Evolutionary conservation across 2,329 filamentous ascomycete genomes (phyloP).

Genomic region (Penicillium sp.): DNA sequence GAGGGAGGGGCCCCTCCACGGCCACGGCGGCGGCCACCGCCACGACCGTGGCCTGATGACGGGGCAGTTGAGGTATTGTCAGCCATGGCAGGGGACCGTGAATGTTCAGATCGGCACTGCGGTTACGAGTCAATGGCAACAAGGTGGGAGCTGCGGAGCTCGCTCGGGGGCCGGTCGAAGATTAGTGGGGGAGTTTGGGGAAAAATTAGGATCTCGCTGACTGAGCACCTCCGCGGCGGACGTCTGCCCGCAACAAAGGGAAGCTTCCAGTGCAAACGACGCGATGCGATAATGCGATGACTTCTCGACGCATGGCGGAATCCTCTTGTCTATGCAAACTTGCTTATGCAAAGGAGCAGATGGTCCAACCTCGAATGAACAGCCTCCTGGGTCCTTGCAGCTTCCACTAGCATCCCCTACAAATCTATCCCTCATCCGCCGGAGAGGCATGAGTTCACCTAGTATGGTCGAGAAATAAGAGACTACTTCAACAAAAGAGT

Average conservation of each 20-base stretch:
- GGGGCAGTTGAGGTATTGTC: conserved; percentile 30
- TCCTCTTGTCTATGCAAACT: neutral
- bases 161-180: conserved; percentile 4
- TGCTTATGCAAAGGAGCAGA: neutral
- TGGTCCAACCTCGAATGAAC: neutral
- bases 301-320: neutral
- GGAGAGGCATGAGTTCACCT: no score
- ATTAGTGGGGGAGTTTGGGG: conserved; percentile 19
- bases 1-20: conserved; percentile 39
- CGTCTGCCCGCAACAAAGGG: neutral
- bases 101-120: conserved; percentile 9
- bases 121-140: conserved; percentile 14
- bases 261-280: neutral
- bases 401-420: neutral
- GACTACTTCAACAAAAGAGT: neutral
- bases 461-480: neutral
- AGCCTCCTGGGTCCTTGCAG: neutral
- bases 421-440: neutral
- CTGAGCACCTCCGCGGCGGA: conserved; percentile 20
- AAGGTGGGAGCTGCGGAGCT: conserved; percentile 8
- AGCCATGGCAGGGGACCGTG: conserved; percentile 29
- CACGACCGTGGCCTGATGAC: conserved; percentile 45
- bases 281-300: neutral
- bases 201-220: conserved; percentile 26
- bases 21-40: conserved; percentile 44